Conservation (phyloP, 768 basidiomycete species). For the Lanmaoa pseudosensibilis region DNA sequence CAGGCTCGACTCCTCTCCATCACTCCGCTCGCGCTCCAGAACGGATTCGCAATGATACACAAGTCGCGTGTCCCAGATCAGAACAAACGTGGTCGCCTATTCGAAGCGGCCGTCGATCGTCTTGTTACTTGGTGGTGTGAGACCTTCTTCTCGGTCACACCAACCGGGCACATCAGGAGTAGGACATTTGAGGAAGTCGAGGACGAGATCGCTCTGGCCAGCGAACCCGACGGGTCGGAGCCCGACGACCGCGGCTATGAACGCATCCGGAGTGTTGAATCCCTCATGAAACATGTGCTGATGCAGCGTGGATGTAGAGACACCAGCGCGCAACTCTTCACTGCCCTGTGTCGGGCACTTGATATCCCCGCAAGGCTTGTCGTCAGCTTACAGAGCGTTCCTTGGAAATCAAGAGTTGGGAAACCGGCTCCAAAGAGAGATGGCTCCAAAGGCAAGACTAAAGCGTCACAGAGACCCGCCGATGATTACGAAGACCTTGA, state of each 20-base stretch:
- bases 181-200: constrained; percentile 77
- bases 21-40: constrained; percentile 77
- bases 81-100: constrained; percentile 79
- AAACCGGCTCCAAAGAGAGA: constrained; percentile 45
- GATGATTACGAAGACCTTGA: constrained; percentile 27
- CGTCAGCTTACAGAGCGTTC: constrained; percentile 87
- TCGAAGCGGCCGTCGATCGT: constrained; percentile 74
- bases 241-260: constrained; percentile 55
- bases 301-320: constrained; percentile 81
- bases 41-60: constrained; percentile 78
- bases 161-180: constrained; percentile 68
- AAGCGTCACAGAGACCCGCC: constrained; percentile 22
- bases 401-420: constrained; percentile 75
- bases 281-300: constrained; percentile 90
- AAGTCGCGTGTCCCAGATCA: constrained; percentile 79
- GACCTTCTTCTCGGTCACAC: constrained; percentile 63
- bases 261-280: constrained; percentile 71
- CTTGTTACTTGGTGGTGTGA: constrained; percentile 85
- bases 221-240: constrained; percentile 40
- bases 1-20: constrained; percentile 89
- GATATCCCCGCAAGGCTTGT: constrained; percentile 86
- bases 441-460: constrained; percentile 40
- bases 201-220: constrained; percentile 30
- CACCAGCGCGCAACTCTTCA: constrained; percentile 87
- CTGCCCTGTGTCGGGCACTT: constrained; percentile 81